These are phyloP conservation scores for Crucihimalaya himalaica DNA, from an alignment of 345 rosid genomes.

Conservation along the genomic window DNA sequence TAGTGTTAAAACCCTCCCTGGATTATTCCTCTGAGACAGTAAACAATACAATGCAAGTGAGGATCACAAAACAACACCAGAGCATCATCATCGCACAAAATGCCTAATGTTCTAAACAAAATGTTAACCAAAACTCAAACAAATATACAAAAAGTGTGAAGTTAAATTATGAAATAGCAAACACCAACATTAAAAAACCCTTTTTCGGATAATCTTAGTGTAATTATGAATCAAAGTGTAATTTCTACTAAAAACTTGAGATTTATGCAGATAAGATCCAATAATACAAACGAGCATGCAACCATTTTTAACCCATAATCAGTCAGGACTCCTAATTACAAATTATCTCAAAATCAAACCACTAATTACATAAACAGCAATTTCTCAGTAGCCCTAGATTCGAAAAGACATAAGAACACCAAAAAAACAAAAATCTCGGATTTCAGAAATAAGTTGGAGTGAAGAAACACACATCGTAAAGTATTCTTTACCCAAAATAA, in stretches of 20 bases:
- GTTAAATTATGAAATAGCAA: not conserved
- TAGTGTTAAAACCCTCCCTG: not conserved
- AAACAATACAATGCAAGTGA: conserved; percentile 13
- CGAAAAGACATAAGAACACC: not conserved
- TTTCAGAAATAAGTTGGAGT: not conserved
- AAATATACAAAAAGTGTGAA: not conserved
- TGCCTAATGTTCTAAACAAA: not conserved
- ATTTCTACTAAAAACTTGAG: not conserved
- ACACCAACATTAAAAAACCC: not conserved
- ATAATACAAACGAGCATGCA: conserved; percentile 30
- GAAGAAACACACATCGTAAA: not conserved
- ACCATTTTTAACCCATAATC: conserved; percentile 25
- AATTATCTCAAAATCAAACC: conserved; percentile 15
- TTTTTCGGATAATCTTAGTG: no score
- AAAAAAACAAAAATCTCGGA: conserved; percentile 1
- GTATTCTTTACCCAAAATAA: conserved; percentile 17
- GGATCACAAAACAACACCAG: not conserved
- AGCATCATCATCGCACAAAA: not conserved
- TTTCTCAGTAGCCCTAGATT: conserved; percentile 16
- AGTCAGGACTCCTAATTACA: conserved; percentile 25
- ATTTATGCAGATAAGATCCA: conserved; percentile 1
- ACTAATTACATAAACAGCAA: conserved; percentile 1
- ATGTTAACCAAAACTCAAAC: not conserved
- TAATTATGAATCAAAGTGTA: no score
- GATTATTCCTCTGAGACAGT: not conserved